phyloP scores from a whole-genome alignment of 306 rosid species.

The Cajanus cajan region DNA sequence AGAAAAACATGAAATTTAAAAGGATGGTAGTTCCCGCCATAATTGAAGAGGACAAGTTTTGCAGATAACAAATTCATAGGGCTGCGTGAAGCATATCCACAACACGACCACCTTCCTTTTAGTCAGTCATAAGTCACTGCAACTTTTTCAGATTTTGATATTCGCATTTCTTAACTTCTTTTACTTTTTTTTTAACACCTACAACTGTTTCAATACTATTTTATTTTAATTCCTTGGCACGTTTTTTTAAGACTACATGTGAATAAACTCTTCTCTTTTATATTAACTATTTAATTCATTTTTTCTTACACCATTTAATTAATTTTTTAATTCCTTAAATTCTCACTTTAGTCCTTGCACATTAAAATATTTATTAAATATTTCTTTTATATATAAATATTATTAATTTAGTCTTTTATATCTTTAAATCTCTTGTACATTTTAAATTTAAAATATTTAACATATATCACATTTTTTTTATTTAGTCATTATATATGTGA shows the following conservation, averaged over 20 bases:
- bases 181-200: not conserved
- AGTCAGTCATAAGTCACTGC: not conserved
- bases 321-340: no score
- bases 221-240: not conserved
- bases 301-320: no score
- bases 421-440: no score
- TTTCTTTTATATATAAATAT: no score
- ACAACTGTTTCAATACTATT: not conserved
- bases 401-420: no score
- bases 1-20: not conserved
- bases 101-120: not conserved
- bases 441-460: no score
- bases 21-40: not conserved
- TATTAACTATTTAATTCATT: not conserved
- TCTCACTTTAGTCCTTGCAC: no score
- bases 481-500: no score
- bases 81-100: not conserved
- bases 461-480: no score
- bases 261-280: not conserved
- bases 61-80: not conserved
- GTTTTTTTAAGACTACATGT: not conserved
- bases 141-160: constrained; percentile 9
- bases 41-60: not conserved
- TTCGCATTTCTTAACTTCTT: not conserved
- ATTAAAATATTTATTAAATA: no score